Percentiles rank a stretch among this genome's conserved stretches.
phyloP scores from a whole-genome alignment of 2,329 filamentous ascomycete genomes.

The Clarireedia hainanense region DNA sequence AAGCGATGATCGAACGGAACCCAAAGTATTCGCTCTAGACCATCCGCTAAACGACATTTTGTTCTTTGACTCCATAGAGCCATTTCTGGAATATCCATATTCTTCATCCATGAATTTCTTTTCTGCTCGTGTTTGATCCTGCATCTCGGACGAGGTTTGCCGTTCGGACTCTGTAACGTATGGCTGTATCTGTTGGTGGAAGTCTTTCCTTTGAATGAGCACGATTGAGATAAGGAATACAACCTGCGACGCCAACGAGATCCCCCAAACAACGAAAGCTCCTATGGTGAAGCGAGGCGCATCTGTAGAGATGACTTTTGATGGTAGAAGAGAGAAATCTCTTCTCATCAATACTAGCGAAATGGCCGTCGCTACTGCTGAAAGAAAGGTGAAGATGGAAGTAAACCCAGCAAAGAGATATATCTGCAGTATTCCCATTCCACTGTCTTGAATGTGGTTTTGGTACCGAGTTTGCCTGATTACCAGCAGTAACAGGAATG shows the following conservation, averaged over 20 bases:
- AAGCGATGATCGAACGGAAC: constrained; percentile 41
- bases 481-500: constrained; percentile 20
- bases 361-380: constrained; percentile 21
- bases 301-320: constrained; percentile 14
- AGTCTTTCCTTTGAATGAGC: constrained; percentile 22
- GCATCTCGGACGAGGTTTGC: constrained; percentile 19
- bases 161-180: constrained; percentile 18
- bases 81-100: constrained; percentile 11
- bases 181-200: constrained; percentile 22
- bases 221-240: constrained; percentile 25
- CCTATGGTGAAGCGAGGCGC: constrained; percentile 18
- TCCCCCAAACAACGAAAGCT: constrained; percentile 25
- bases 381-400: constrained; percentile 20
- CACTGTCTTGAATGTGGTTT: constrained; percentile 22
- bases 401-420: constrained; percentile 24
- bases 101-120: constrained; percentile 11
- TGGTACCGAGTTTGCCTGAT: constrained; percentile 24
- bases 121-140: constrained; percentile 13
- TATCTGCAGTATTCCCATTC: constrained; percentile 21
- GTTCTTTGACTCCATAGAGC: constrained; percentile 20
- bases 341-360: constrained; percentile 21
- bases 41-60: constrained; percentile 36
- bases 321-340: constrained; percentile 16
- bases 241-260: constrained; percentile 22
- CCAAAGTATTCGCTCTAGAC: constrained; percentile 39